Evolutionary conservation across 148 eudicot species (phyloP).

Genomic region (Persicaria tinctoria): DNA sequence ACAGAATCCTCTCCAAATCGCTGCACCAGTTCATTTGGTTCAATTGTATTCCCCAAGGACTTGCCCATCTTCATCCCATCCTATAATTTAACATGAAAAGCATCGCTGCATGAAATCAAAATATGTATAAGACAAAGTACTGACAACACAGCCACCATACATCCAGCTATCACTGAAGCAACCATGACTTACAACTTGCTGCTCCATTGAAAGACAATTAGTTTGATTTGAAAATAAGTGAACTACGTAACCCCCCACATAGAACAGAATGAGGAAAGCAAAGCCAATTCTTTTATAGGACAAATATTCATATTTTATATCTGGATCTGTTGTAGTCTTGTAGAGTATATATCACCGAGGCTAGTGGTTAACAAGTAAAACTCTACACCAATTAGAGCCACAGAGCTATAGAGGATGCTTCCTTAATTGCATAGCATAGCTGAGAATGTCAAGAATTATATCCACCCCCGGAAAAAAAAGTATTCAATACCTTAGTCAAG

Average conservation of each 20-base stretch:
- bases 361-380: neutral
- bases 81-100: conserved; percentile 61
- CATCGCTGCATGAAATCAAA: conserved; percentile 68
- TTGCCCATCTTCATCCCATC: conserved; percentile 99
- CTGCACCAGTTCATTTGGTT: conserved; percentile 87
- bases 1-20: conserved; percentile 94
- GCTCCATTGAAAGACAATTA: neutral
- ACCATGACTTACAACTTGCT: neutral
- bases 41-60: conserved; percentile 89
- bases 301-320: no score
- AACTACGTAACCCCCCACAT: neutral
- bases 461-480: neutral
- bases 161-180: neutral
- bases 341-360: no score
- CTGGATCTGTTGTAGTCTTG: no score
- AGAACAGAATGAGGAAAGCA: no score
- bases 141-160: neutral
- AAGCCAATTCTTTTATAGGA: no score
- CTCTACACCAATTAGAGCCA: neutral
- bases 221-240: neutral
- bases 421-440: neutral
- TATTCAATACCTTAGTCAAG: conserved; percentile 75
- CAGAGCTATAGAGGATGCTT: neutral
- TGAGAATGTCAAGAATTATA: neutral
- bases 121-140: conserved; percentile 32